phyloP scores from a whole-genome alignment of 2,329 filamentous ascomycete species.

The Fusarium phyllophilum region DNA sequence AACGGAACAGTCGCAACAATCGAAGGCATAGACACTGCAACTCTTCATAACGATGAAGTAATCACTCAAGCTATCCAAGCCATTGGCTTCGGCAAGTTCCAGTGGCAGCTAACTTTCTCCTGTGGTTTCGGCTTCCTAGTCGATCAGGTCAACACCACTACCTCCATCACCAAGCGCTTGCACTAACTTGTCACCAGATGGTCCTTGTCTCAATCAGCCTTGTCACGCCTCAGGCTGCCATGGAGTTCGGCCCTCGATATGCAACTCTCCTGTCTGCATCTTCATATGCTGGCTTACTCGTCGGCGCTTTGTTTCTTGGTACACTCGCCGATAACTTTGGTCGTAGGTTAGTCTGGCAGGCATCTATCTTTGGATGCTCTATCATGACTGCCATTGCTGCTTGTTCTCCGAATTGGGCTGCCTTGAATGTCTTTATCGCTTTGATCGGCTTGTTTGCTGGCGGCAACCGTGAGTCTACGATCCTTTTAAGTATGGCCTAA shows the following conservation, averaged over 20 bases:
- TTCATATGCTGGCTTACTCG: neutral
- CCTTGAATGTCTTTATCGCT: neutral
- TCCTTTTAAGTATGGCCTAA: fast-evolving
- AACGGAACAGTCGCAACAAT: neutral
- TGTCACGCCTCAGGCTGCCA: neutral
- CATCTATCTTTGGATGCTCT: neutral
- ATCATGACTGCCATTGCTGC: neutral
- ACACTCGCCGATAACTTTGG: neutral
- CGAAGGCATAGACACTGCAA: neutral
- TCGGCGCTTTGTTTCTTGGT: neutral
- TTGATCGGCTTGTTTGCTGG: neutral
- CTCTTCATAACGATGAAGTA: neutral
- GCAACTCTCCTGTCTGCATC: neutral
- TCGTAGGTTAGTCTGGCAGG: neutral
- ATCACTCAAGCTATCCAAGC: neutral
- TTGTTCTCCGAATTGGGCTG: neutral
- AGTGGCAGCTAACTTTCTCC: neutral
- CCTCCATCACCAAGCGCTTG: fast-evolving
- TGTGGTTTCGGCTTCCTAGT: neutral
- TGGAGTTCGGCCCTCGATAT: neutral
- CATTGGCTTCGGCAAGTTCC: neutral
- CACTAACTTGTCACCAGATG: neutral
- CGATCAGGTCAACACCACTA: neutral
- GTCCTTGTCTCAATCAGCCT: neutral
- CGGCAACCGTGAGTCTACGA: neutral